Conservation (phyloP, 106 monocot species). For the Dactylorhiza incarnata region DNA sequence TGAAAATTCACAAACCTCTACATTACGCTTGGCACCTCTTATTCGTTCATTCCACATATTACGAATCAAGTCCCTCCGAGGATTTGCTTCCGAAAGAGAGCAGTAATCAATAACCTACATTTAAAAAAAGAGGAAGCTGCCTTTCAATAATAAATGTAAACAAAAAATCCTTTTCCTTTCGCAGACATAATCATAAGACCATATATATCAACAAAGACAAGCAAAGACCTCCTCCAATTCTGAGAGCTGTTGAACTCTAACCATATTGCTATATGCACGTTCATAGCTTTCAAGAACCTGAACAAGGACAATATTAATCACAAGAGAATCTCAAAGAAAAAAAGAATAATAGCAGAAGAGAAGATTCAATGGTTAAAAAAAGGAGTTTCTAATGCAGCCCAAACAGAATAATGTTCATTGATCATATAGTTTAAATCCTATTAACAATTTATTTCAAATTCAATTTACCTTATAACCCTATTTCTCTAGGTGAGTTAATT, state of each 20-base stretch:
- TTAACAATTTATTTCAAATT: no score
- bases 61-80: constrained; percentile 77
- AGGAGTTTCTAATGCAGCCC: no score
- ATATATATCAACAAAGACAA: neutral
- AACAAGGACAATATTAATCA: neutral
- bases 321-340: neutral
- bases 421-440: no score
- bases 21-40: constrained; percentile 83
- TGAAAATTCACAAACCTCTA: constrained; percentile 53
- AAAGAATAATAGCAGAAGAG: neutral
- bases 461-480: no score
- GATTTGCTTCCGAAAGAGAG: constrained; percentile 63
- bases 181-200: neutral
- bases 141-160: neutral
- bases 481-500: no score
- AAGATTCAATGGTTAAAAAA: neutral
- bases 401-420: no score
- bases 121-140: neutral
- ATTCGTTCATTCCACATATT: constrained; percentile 99
- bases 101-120: constrained; percentile 96
- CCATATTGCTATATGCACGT: constrained; percentile 97
- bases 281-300: constrained; percentile 99
- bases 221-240: constrained; percentile 82
- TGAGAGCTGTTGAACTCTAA: constrained; percentile 93
- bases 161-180: neutral